These are phyloP conservation scores for Pyrenula massariospora DNA, from an alignment of 495 filamentous ascomycete species.

Conservation along the genomic window DNA sequence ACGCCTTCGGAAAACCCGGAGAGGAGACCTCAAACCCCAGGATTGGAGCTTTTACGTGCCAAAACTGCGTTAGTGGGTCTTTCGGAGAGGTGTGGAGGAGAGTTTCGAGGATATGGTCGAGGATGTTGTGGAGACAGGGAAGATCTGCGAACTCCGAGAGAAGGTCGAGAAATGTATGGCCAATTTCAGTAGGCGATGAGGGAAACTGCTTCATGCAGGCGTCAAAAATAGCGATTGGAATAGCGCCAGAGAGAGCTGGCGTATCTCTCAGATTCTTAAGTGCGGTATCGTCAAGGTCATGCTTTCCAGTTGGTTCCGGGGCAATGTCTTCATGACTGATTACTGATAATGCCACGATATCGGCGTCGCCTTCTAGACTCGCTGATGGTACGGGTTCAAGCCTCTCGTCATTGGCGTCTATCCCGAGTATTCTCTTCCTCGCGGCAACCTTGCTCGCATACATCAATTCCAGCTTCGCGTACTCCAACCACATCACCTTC, in stretches of 20 bases:
- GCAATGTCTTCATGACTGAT: constrained; percentile 58
- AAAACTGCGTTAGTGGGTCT: constrained; percentile 48
- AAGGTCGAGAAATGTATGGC: constrained; percentile 68
- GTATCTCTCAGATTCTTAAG: constrained; percentile 58
- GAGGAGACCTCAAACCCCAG: constrained; percentile 51
- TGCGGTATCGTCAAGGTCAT: constrained; percentile 35
- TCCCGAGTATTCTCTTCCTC: constrained; percentile 55
- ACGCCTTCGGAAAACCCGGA: constrained; percentile 57
- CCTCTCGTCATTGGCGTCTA: constrained; percentile 42
- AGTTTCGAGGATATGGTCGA: constrained; percentile 60
- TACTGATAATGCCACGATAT: constrained; percentile 50
- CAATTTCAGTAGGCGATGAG: constrained; percentile 47
- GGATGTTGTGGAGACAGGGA: constrained; percentile 53
- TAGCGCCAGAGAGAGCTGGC: constrained; percentile 77
- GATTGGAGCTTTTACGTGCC: constrained; percentile 58
- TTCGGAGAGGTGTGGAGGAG: constrained; percentile 47
- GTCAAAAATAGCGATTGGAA: constrained; percentile 87
- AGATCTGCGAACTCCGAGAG: constrained; percentile 54
- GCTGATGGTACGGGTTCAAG: constrained; percentile 22
- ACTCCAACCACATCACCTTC: constrained; percentile 71
- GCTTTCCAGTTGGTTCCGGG: constrained; percentile 38
- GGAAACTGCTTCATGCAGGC: constrained; percentile 64
- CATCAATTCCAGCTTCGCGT: constrained; percentile 83
- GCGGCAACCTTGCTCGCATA: constrained; percentile 72
- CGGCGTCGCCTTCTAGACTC: constrained; percentile 26